phyloP scores from a whole-genome alignment of 257 asterid species.

The Craterostigma plantagineum region DNA sequence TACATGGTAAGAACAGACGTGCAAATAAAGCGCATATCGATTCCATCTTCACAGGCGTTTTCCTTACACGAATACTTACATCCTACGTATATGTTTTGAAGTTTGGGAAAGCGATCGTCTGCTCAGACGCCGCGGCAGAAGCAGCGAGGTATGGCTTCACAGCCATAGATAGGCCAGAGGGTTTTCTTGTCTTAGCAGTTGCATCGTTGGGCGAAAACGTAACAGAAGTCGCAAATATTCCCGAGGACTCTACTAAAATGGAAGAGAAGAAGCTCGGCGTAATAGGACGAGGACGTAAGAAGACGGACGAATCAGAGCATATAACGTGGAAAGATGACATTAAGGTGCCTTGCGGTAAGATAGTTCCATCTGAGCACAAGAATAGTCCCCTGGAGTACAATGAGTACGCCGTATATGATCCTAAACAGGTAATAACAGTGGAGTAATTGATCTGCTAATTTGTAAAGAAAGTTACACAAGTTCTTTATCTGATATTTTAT shows the following conservation, averaged over 20 bases:
- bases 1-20: slow-evolving; percentile 40
- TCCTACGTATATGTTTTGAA: too few relatives aligned
- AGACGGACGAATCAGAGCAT: slow-evolving; percentile 66
- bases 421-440: slow-evolving; percentile 32
- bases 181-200: slow-evolving; percentile 50
- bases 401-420: slow-evolving; percentile 74
- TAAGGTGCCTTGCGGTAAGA: slow-evolving; percentile 59
- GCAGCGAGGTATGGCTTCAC: slow-evolving; percentile 89
- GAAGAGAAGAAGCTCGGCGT: slow-evolving; percentile 53
- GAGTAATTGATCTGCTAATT: background rate
- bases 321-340: slow-evolving; percentile 59
- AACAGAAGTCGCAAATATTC: slow-evolving; percentile 3
- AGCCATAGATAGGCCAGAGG: slow-evolving; percentile 72
- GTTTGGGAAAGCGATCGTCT: slow-evolving; percentile 88
- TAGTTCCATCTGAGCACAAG: slow-evolving; percentile 34
- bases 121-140: slow-evolving; percentile 85
- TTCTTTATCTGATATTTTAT: background rate
- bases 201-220: slow-evolving; percentile 3
- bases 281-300: slow-evolving; percentile 51
- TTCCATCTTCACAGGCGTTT: background rate
- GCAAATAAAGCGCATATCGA: background rate
- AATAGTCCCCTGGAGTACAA: slow-evolving; percentile 60
- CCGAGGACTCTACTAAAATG: slow-evolving; percentile 21
- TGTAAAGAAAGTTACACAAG: too few relatives aligned
- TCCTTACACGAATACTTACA: too few relatives aligned